phyloP scores from a whole-genome alignment of 371 early-diverging fungal genomes.

The Coemansia sp. region DNA sequence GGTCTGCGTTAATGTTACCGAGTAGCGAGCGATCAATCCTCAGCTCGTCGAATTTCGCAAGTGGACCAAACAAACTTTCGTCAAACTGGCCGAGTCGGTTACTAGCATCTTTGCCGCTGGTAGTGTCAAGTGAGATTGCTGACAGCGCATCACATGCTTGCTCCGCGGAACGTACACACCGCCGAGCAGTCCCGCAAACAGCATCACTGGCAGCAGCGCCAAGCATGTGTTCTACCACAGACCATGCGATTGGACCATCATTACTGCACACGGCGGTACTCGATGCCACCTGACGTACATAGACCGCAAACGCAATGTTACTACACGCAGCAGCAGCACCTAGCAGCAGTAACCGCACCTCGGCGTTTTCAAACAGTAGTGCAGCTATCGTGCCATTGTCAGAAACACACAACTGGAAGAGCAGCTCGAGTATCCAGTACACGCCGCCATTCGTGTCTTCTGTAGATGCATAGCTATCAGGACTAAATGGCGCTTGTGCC shows the following conservation, averaged over 20 bases:
- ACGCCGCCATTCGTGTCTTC: background rate
- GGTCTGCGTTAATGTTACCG: background rate
- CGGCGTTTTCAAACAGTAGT: conserved; percentile 2
- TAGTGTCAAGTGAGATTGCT: background rate
- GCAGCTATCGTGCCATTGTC: background rate
- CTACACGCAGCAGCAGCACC: conserved; percentile 24
- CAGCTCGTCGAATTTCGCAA: background rate
- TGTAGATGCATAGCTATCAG: background rate
- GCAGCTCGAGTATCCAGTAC: conserved; percentile 35
- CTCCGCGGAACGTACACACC: background rate
- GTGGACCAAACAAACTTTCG: background rate
- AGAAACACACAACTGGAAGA: conserved; percentile 21
- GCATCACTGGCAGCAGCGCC: conserved; percentile 13
- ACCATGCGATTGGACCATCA: conserved; percentile 7
- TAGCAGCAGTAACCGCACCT: conserved; percentile 23
- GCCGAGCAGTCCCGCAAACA: conserved; percentile 1
- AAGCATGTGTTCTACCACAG: background rate
- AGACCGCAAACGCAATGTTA: conserved; percentile 28
- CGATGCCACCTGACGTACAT: conserved; percentile 11
- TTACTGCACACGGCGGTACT: background rate
- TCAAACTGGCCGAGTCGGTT: conserved; percentile 6
- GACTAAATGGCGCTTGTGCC: background rate
- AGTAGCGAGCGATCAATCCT: background rate
- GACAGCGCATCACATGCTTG: background rate
- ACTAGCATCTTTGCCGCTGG: background rate